A percentile compares a stretch with the other conserved stretches of the same genome.
These are phyloP conservation scores for Babesia divergens DNA, from an alignment of 169 alveolate genomes.

Conservation along the genomic window DNA sequence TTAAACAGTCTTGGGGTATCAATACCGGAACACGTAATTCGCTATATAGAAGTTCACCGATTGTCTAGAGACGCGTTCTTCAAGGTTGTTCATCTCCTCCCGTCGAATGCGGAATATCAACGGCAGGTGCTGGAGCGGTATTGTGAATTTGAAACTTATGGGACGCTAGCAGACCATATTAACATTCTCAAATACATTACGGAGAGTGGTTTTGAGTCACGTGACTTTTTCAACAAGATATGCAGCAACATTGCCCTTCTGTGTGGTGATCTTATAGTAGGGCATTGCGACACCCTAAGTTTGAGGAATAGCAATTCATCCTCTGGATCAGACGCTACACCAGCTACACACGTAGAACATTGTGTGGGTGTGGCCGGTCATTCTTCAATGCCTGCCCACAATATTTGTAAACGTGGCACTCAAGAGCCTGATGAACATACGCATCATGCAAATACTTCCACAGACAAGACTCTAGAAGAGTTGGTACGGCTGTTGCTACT, in stretches of 20 bases:
- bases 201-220: not conserved
- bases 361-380: no score
- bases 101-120: not conserved
- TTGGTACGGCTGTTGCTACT: not conserved
- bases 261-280: not conserved
- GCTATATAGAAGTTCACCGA: not conserved
- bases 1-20: conserved; percentile 27
- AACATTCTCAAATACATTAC: conserved; percentile 34
- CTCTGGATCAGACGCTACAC: no score
- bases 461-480: not conserved
- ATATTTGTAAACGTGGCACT: no score
- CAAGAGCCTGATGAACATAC: no score
- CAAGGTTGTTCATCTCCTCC: conserved; percentile 31
- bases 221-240: not conserved
- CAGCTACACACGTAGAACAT: no score
- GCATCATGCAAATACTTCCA: no score
- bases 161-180: not conserved
- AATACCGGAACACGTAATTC: conserved; percentile 2
- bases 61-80: not conserved
- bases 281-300: not conserved
- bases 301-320: no score
- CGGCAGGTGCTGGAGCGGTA: conserved; percentile 2
- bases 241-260: not conserved
- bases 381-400: no score
- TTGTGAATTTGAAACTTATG: not conserved